Percentiles rank a stretch among this genome's conserved stretches.
phyloP scores from a whole-genome alignment of 2,329 filamentous ascomycete species.

The Cryphonectria radicalis region DNA sequence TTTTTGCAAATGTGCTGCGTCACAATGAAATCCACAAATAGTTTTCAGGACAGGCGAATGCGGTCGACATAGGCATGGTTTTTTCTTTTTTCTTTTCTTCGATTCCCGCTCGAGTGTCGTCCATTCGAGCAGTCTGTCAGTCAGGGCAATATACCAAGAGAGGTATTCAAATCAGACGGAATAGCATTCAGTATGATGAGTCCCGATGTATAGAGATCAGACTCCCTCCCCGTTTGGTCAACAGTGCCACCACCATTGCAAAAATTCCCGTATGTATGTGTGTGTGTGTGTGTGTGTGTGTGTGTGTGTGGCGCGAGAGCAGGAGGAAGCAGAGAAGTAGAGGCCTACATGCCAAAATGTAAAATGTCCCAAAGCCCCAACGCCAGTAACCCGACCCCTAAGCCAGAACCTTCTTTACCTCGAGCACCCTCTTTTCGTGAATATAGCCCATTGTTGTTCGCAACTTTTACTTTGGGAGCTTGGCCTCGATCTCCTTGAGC shows the following conservation, averaged over 20 bases:
- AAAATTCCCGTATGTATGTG: neutral
- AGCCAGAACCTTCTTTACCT: neutral
- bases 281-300: neutral
- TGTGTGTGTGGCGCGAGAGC: neutral
- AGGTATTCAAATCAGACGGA: neutral
- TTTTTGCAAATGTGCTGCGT: neutral
- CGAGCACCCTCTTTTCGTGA: neutral
- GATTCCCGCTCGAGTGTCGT: neutral
- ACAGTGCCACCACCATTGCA: neutral
- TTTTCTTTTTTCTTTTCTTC: too few species aligned
- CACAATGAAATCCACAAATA: neutral
- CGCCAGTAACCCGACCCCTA: neutral
- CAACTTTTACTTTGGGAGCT: slow-evolving; percentile 37
- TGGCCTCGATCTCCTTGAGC: slow-evolving; percentile 63
- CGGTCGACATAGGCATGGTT: neutral
- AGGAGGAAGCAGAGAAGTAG: neutral
- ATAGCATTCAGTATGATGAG: neutral
- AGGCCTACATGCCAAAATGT: neutral
- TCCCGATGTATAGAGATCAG: neutral
- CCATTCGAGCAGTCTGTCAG: neutral
- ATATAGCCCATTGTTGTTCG: too few species aligned
- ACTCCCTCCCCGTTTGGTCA: neutral
- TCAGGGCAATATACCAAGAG: neutral
- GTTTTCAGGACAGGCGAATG: neutral
- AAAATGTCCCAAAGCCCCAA: neutral